Evolutionary conservation across 1,139 yeast species (phyloP), one percentile per base, ranked within the genome.

Genomic region (Geotrichum macrosporum): DNA sequence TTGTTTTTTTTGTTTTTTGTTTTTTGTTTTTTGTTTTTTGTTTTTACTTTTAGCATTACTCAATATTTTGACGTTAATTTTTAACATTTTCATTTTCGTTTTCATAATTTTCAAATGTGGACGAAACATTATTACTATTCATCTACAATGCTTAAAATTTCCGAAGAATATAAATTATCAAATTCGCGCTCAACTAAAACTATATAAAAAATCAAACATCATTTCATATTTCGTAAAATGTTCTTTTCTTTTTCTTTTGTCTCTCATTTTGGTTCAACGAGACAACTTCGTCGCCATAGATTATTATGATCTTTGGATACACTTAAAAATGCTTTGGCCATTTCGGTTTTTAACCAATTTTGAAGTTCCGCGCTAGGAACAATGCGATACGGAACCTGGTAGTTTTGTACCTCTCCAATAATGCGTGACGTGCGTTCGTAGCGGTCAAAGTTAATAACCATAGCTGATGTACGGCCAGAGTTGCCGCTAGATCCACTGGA

Each of bases 381-480:
- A 35, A 61, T 50, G 12, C 51, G 51, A 61, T 82, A 84, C 0
- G 61, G 82, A 74, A 46, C 81, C 65, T 88, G 96, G 55, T 85
- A 74, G 50, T 76, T 76, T 65, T 86, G 95, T 38, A 87, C 70
- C 55, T 81, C 87, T n/a, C 89, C 81, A 46, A 88, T 75, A 38
- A 85, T 76, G 51, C 81, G 73, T 3, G 95, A 80, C 38, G 83
- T 75, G 60, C 84, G 84, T 64, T 77, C 74, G 63, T 84, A 85
- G 59, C 89, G 84, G 62, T 87, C 96, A 56, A 87, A 79, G 61
- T 89, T 88, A 60, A 89, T 80, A 55, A 81, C 73, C 55, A 76
- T 76, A 55, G 56, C 57, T 4, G 53, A 38, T 3, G 45, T 58
- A 81, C n/a, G n/a, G n/a, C n/a, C n/a, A 24, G 80, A 12, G 79